Conservation (phyloP, 179 eudicot genomes). For the Kewa caespitosa region DNA sequence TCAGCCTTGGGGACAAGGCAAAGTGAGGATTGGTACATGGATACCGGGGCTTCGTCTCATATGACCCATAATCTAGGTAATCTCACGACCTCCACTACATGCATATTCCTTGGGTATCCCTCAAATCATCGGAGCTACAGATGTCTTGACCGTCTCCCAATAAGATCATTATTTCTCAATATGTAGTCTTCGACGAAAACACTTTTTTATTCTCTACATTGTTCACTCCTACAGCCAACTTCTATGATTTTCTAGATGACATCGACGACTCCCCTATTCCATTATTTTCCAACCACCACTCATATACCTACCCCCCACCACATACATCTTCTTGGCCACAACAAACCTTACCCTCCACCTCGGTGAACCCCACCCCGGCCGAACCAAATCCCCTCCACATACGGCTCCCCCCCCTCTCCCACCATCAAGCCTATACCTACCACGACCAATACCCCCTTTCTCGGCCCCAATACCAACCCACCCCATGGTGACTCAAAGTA, state of each 20-base stretch:
- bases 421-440: not conserved
- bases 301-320: not conserved
- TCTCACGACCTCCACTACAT: conserved; percentile 5
- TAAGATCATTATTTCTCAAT: not conserved
- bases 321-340: not conserved
- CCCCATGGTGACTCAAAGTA: not conserved
- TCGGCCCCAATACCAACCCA: no score
- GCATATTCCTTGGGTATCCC: conserved; percentile 19
- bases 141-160: conserved; percentile 1
- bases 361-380: no score
- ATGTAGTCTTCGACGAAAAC: conserved; percentile 15
- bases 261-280: not conserved
- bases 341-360: not conserved
- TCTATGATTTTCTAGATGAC: not conserved
- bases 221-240: not conserved
- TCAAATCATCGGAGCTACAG: conserved; percentile 18
- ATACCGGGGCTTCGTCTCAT: no score
- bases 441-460: not conserved
- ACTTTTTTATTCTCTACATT: not conserved
- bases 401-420: no score
- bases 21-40: no score
- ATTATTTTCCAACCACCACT: not conserved
- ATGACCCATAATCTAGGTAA: no score
- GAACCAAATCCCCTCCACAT: no score
- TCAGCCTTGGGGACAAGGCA: no score